Evolutionary conservation across 768 basidiomycete genomes (phyloP), one percentile per base, ranked within the genome.

Genomic region (Kwoniella heveanensis): DNA sequence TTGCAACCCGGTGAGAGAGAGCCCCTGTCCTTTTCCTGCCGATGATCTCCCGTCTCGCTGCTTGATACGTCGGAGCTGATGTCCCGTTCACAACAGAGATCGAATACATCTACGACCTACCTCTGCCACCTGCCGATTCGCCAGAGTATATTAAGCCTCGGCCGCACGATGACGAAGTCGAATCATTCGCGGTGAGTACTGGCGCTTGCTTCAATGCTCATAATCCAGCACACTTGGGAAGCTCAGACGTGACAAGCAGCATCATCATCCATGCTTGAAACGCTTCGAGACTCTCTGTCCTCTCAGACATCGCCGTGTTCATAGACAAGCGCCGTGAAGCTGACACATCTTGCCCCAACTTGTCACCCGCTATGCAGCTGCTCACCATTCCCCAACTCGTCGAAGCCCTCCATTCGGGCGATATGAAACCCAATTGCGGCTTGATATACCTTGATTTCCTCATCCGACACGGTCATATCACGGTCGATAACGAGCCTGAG

Each of bases 391-490:
- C 84, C 0, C 83, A 85, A 29, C 84, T 94, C 19, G 81, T 89
- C 6, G 62, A 81, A 39, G 86, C 84, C 55, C 86, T 98, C 81
- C 85, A 85, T 29, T 79, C 81, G 8, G 88, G 88, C 0, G 78
- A 88, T 25, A 98, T 99, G 84, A 99, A 99, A 80, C 85, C 91
- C 0, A 98, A 99, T 73, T 96, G 92, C 70, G 92, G 89, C 3
- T 71, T 91, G 2, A 92, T 93, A 17, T 82, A 97, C 52, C 82
- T 98, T 50, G 94, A 98, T 79, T 88, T 97, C 63, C 84, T 98
- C 79, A 85, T 97, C 54, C 86, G 94, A 1, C 87, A 89, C 62
- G 93, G 93, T 0, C 83, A 88, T 65, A 83, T 97, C 55, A 94
- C 91, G 0, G 86, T 91, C 0, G 93, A 95, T 64, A 90, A 88